Evolutionary conservation across 306 rosid genomes (phyloP).

Genomic region (Benincasa hispida): DNA sequence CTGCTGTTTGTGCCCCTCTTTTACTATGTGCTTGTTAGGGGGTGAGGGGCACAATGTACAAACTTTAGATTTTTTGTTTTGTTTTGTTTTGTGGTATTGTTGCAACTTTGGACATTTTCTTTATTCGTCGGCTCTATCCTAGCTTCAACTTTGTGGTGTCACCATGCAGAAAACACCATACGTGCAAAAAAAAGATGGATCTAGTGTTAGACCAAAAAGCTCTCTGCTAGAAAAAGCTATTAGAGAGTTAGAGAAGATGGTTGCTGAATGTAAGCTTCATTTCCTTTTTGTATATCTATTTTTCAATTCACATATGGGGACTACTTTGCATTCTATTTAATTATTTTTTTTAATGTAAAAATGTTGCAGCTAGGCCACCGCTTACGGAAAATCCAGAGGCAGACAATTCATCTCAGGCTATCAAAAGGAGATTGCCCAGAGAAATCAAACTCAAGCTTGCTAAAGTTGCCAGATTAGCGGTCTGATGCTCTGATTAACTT

Average conservation of each 20-base stretch:
- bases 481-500: slow-evolving; percentile 11
- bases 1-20: not conserved
- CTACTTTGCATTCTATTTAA: slow-evolving; percentile 11
- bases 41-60: not conserved
- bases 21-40: not conserved
- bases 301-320: not conserved
- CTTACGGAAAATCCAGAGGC: slow-evolving; percentile 67
- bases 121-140: not conserved
- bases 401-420: slow-evolving; percentile 54
- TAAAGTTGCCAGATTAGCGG: slow-evolving; percentile 97
- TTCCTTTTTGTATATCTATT: slow-evolving; percentile 12
- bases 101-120: not conserved
- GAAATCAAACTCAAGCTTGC: slow-evolving; percentile 94
- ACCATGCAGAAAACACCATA: slow-evolving; percentile 55
- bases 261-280: slow-evolving; percentile 73
- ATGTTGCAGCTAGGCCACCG: slow-evolving; percentile 86
- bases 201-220: slow-evolving; percentile 61
- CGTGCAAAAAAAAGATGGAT: slow-evolving; percentile 67
- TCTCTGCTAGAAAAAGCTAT: slow-evolving; percentile 90
- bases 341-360: slow-evolving; percentile 9
- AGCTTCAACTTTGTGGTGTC: slow-evolving; percentile 3
- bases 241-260: slow-evolving; percentile 87
- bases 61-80: not conserved
- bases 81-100: not conserved
- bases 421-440: slow-evolving; percentile 95